Base-by-base conservation (phyloP, 306 rosid species). In the Clitoria ternatea region DNA sequence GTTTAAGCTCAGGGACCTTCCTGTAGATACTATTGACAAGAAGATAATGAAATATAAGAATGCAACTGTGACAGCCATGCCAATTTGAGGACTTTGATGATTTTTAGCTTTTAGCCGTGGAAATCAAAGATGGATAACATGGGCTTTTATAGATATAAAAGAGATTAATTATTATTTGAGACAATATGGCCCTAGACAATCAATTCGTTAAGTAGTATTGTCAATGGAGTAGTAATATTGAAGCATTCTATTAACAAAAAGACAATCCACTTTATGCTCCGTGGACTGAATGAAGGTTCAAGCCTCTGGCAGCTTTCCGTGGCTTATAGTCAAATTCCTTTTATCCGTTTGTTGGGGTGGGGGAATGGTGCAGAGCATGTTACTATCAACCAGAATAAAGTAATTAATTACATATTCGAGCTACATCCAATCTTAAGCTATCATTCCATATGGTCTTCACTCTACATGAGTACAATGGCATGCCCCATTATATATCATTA, bases 1-100 rank as follows among this genome's bases (percentile, higher is more conserved):
- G 73, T 93, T 86, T 24, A 61, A 79, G 88, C 93, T 84, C 36
- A 93, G 86, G 12, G 97, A 85, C 13, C 61, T 73, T 45, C 72
- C 84, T 2, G 69, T 39, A 9, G 85, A 74, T 57, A 81, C 66
- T 19, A 47, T 43, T 35, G 88, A 84, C 65, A 87, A 68, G 17
- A 84, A 61, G 74, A 87, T 68, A 57, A 81, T 33, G 7, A 82
- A 70, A 76, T 61, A 72, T 69, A 86, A 69, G 81, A 90, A 63
- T 54, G 80, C 74, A 61, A 37, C 76, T 54, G 67, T 77, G 61
- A 32, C 9, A 44, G 82, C 85, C 96, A 90, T 83, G 47, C 47
- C 52, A 27, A 39, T 66, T 42, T 50, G 49, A 35, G 30, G 35
- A 60, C 47, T 23, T 13, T 7, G 37, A 77, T 26, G 29, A 68